Base-by-base conservation (phyloP, 2,329 filamentous ascomycete species). In the Fusarium sp. region DNA sequence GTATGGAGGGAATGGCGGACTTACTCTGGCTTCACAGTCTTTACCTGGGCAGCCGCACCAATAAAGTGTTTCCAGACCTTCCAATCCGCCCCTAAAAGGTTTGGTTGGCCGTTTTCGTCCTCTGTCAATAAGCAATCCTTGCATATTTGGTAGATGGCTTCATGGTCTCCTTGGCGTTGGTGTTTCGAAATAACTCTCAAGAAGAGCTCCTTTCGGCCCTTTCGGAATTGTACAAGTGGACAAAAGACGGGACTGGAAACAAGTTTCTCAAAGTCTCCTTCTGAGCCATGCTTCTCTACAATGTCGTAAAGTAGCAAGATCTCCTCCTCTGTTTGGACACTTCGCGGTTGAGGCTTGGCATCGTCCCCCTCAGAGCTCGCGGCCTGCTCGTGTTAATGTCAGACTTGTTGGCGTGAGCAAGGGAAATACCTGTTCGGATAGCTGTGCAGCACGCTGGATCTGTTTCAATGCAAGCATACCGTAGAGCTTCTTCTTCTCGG, bases 401-500 rank as follows among this genome's bases (percentile, higher is more conserved):
- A 33, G 31, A 31, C 9, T 29, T 16, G 6, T 27, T 6, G 16
- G 3, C 0, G 10, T 20, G 14, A 46, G 22, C 64, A 46, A 78
- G 82, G 81, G 2, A 27, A 72, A 35, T 81, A 85, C 85, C 77
- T 84, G 81, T 72, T 86, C 85, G 1, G 85, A 77, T 1, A 82
- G 67, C 44, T 86, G 84, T 2, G 86, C 86, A 5, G 86, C 87
- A 57, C 85, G 83, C 66, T 88, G 85, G 1, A 88, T 84, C 73
- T 88, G 87, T 76, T 87, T 87, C 20, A 85, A 76, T 0, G 87
- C 84, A 17, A 90, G 79, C 73, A 85, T 86, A 14, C 84, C 83
- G 63, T 89, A 90, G 0, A 90, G 80, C 67, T 85, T 86, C 66
- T 82, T 85, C 78, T 88, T 89, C 20, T 85, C 83, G 0, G 84